Evolutionary conservation across 305 asterid genomes (phyloP), one percentile per base, ranked within the genome.

Genomic region (Ajuga reptans): DNA sequence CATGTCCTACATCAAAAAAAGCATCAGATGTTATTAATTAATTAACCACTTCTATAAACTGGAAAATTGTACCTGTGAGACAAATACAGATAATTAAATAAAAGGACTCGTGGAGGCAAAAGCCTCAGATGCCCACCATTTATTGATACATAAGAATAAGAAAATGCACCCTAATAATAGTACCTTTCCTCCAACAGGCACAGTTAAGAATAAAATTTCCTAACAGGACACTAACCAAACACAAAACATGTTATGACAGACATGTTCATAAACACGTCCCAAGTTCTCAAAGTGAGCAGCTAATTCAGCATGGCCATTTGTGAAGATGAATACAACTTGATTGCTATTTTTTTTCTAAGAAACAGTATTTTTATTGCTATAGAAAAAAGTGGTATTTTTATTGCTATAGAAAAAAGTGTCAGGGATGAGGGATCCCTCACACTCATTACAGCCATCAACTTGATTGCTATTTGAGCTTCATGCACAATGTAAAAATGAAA

Each of bases 1-100:
- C 96, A 84, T 91, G 90, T 73, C 99, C 99, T 94, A 82, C 69
- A 78, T 64, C 69, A 82, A 16, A 68, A 37, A 64, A 69, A 60
- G 70, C 57, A 15, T 72, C 66, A 63, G 59, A 37, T 64, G 17
- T 60, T 50, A 71, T 57, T 42, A 57, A 49, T 46, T 50, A 16
- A 37, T 57, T 54, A 55, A 73, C 36, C 1, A 31, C 33, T 18
- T 27, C 41, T 59, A 75, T 24, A 61, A 43, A 63, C 17, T 57
- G 54, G 68, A 54, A 73, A 71, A 70, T 18, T 62, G 72, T 27
- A 74, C 34, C 17, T 54, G 37, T 33, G 31, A 29, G 17, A 69
- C 47, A 55, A 29, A 46, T 46, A 75, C 8, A 29, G 46, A 53
- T 9, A 43, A 12, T 24, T 69, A 15, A 52, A 46, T 36, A 68